Evolutionary conservation across 345 rosid genomes (phyloP).

Genomic region (Syzygium grande): DNA sequence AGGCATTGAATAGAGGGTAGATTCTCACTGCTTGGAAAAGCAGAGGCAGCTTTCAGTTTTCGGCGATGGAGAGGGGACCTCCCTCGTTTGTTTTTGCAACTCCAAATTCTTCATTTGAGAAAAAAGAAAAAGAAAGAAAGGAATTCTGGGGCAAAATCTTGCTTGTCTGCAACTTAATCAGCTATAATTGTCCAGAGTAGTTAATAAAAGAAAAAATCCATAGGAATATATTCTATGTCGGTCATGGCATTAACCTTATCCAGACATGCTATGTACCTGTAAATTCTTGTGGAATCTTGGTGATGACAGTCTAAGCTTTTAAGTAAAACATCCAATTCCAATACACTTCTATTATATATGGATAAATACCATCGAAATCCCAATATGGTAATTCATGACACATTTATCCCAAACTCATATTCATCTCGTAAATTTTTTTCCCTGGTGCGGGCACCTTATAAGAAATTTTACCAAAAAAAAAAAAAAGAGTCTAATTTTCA

Average conservation of each 20-base stretch:
- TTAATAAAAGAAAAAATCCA: neutral
- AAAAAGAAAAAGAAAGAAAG: neutral
- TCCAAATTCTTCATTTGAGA: neutral
- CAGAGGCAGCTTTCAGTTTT: neutral
- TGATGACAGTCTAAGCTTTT: neutral
- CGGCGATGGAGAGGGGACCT: neutral
- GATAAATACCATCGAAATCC: neutral
- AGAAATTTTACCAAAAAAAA: neutral
- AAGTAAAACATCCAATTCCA: neutral
- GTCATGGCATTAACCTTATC: neutral
- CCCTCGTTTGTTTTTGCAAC: neutral
- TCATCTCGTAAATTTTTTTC: neutral
- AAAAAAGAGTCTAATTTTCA: fast-evolving
- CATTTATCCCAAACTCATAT: neutral
- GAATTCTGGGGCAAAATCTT: neutral
- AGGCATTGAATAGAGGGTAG: neutral
- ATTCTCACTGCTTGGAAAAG: neutral
- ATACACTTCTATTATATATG: neutral
- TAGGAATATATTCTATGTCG: neutral
- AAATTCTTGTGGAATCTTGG: neutral
- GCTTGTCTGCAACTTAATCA: neutral
- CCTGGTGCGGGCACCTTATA: fast-evolving
- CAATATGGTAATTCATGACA: neutral
- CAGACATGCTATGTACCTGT: neutral
- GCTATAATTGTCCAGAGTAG: neutral